Conservation (phyloP, 148 eudicot genomes). For the Nepenthes gracilis region DNA sequence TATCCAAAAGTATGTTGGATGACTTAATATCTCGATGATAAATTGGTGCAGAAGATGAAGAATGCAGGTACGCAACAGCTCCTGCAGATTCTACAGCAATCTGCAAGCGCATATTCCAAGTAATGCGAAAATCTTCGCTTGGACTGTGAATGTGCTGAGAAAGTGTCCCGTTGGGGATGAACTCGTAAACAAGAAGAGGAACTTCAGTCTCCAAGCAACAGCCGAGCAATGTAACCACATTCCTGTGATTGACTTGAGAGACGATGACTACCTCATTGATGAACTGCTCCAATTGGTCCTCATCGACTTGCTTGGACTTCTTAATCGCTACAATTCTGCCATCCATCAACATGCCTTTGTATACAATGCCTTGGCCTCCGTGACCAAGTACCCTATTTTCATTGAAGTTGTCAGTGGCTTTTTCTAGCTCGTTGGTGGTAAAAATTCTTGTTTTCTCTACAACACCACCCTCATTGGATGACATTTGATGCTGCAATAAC, state of each 20-base stretch:
- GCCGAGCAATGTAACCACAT: not conserved
- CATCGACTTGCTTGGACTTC: not conserved
- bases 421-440: not conserved
- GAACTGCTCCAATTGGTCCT: not conserved
- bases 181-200: slow-evolving; percentile 1
- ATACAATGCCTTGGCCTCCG: slow-evolving; percentile 4
- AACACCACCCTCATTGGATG: not conserved
- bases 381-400: not conserved
- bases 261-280: slow-evolving; percentile 2
- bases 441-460: not conserved
- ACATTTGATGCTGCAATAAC: not conserved
- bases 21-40: slow-evolving; percentile 3
- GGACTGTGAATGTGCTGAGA: not conserved
- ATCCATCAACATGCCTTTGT: not conserved
- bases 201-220: slow-evolving; percentile 1
- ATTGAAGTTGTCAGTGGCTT: slow-evolving; percentile 3
- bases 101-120: not conserved
- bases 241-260: slow-evolving; percentile 1
- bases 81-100: slow-evolving; percentile 1
- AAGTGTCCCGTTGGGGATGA: slow-evolving; percentile 1
- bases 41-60: not conserved
- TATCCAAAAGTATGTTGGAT: slow-evolving; percentile 1
- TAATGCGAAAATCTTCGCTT: not conserved
- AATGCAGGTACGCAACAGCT: slow-evolving; percentile 1
- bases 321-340: not conserved